These are phyloP conservation scores for Chlorella sp. DNA, from an alignment of 139 green algal species.

Conservation along the genomic window DNA sequence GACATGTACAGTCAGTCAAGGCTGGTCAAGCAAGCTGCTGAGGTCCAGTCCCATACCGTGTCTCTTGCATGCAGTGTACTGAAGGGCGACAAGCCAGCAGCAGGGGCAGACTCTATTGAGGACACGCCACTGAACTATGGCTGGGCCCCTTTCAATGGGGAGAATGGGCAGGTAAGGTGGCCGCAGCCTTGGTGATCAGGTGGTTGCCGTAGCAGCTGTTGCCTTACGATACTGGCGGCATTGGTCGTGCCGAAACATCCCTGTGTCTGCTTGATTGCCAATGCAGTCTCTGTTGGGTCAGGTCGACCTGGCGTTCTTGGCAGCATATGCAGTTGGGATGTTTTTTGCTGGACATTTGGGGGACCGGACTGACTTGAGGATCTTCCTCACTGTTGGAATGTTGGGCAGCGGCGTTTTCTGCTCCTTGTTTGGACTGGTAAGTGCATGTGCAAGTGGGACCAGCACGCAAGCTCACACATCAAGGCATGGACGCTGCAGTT, in stretches of 20 bases:
- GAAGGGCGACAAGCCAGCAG: slow-evolving; percentile 3
- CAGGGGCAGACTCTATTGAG: neutral
- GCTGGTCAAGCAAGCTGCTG: too few relatives aligned
- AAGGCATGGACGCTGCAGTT: too few relatives aligned
- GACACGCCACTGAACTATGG: slow-evolving; percentile 40
- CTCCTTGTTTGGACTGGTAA: slow-evolving; percentile 77
- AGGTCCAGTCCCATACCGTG: too few relatives aligned
- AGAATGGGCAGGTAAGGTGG: slow-evolving; percentile 62
- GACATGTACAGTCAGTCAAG: too few relatives aligned
- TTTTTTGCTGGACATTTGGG: slow-evolving; percentile 88
- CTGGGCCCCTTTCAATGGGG: slow-evolving; percentile 84
- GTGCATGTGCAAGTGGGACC: too few relatives aligned
- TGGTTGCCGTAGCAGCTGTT: too few relatives aligned
- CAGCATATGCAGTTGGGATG: slow-evolving; percentile 86
- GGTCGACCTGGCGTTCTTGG: slow-evolving; percentile 89
- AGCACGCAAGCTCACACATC: too few relatives aligned
- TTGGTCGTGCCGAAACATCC: neutral
- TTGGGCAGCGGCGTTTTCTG: slow-evolving; percentile 68
- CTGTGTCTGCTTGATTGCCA: too few relatives aligned
- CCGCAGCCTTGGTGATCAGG: neutral
- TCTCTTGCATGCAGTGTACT: too few relatives aligned
- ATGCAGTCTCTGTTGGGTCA: slow-evolving; percentile 70
- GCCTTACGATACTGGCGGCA: too few relatives aligned
- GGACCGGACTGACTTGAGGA: slow-evolving; percentile 78
- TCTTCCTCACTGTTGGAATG: slow-evolving; percentile 89